Evolutionary conservation across 148 eudicot species (phyloP).

Genomic region (Arctostaphylos glauca): DNA sequence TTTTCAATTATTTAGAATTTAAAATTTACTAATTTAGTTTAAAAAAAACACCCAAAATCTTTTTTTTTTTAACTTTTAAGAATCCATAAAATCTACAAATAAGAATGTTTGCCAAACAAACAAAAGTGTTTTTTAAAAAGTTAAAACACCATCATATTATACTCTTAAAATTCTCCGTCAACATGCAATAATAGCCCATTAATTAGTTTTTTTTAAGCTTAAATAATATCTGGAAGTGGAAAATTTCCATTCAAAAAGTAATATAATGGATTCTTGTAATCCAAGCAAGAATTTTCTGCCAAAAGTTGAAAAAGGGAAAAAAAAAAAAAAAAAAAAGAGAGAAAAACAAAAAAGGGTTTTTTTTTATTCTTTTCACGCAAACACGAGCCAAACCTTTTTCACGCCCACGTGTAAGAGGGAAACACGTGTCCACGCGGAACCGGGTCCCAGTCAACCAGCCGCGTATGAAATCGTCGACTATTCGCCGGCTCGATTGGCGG

Average conservation of each 20-base stretch:
- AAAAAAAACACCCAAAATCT: too few species aligned
- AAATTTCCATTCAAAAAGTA: background rate
- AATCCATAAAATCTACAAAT: too few species aligned
- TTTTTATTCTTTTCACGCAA: background rate
- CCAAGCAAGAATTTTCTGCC: slow-evolving; percentile 11
- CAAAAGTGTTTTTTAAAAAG: too few species aligned
- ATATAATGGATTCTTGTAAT: slow-evolving; percentile 14
- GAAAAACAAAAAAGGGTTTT: background rate
- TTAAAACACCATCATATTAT: too few species aligned
- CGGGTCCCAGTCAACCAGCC: slow-evolving; percentile 25
- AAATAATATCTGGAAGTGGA: background rate
- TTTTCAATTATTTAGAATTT: too few species aligned
- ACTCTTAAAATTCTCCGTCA: too few species aligned
- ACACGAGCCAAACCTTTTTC: slow-evolving; percentile 19
- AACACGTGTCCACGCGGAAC: slow-evolving; percentile 26
- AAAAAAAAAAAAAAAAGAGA: background rate
- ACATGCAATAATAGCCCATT: background rate
- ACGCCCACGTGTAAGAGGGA: background rate
- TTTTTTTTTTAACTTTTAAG: too few species aligned
- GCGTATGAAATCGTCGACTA: slow-evolving; percentile 32
- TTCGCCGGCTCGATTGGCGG: background rate
- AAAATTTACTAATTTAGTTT: too few species aligned
- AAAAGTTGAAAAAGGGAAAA: background rate
- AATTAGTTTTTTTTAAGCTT: background rate
- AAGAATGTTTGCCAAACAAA: too few species aligned